Base-by-base conservation (phyloP, 202 grass and related monocot genomes). In the Musa balbisiana region DNA sequence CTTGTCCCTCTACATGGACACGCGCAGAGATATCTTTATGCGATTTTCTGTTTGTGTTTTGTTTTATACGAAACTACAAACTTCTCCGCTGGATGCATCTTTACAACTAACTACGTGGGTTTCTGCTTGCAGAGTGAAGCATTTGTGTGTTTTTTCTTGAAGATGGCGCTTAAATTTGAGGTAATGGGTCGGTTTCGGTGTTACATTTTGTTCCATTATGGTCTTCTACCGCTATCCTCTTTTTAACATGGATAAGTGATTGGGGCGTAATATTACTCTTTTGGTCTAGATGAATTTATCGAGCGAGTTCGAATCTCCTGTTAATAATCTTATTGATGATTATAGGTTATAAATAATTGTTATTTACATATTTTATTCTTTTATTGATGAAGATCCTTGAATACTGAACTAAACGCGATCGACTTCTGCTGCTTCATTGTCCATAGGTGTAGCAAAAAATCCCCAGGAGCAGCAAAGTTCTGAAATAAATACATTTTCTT, bases 161-260 rank as follows among this genome's bases (percentile, higher is more conserved):
- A 16, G 49, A 78, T 78, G 76, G 76, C 76, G n/a, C 76, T 78
- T 24, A 64, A 52, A 16, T 78, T 78, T 29, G 76, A 78, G 63
- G 76, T 67, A 67, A 25, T 13, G 1, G 15, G 64, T 15, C 29
- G 33, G 33, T 67, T 2, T 29, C 2, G 14, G 13, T 33, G 14
- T 29, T 67, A 29, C 3, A 8, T 33, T 6, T 67, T 67, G 11
- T 27, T 67, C 26, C 20, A 10, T 23, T 23, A 12, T 65, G 23
- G 63, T n/a, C 9, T 63, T 63, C 60, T 63, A 16, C 0, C 1
- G 16, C 3, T 3, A 58, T 6, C 33, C 33, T 43, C 33, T 43
- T 43, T 43, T 43, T 43, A 43, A 6, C 4, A 43, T 43, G 33
- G 33, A 43, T 6, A 43, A 43, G 33, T 43, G 33, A 43, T 6